phyloP scores from a whole-genome alignment of 257 asterid species.

The Cynanchum wilfordii region DNA sequence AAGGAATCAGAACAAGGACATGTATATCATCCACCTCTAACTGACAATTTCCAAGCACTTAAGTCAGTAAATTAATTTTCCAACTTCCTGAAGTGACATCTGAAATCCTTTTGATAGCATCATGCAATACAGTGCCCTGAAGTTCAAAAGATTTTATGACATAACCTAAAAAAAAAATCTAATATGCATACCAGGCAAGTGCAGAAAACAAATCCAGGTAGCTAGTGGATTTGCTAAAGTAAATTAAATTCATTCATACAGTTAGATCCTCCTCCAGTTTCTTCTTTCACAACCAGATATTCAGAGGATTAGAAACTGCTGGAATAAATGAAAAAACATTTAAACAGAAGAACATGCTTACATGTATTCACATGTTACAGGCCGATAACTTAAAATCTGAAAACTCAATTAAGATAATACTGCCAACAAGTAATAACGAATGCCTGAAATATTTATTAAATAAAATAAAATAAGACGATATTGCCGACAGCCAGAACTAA shows the following conservation, averaged over 20 bases:
- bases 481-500: too few relatives aligned
- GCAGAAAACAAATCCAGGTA: background rate
- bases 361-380: background rate
- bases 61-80: too few relatives aligned
- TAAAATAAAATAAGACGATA: too few relatives aligned
- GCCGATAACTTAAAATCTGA: background rate
- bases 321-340: background rate
- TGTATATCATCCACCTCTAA: too few relatives aligned
- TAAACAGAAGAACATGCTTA: background rate
- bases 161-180: background rate
- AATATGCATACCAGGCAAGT: background rate
- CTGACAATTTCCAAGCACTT: too few relatives aligned
- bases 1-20: too few relatives aligned
- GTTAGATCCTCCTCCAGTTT: too few relatives aligned
- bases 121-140: conserved; percentile 91
- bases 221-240: background rate
- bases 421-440: background rate
- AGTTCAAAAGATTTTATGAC: conserved; percentile 17
- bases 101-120: conserved; percentile 57
- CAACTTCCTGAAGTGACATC: too few relatives aligned
- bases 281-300: too few relatives aligned
- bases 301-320: too few relatives aligned
- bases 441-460: too few relatives aligned
- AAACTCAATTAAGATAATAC: background rate
- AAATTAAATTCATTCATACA: too few relatives aligned